A percentile compares a stretch with the other conserved stretches of the same genome.
Evolutionary conservation across 768 basidiomycete species (phyloP).

Genomic region (Trametes punicea): DNA sequence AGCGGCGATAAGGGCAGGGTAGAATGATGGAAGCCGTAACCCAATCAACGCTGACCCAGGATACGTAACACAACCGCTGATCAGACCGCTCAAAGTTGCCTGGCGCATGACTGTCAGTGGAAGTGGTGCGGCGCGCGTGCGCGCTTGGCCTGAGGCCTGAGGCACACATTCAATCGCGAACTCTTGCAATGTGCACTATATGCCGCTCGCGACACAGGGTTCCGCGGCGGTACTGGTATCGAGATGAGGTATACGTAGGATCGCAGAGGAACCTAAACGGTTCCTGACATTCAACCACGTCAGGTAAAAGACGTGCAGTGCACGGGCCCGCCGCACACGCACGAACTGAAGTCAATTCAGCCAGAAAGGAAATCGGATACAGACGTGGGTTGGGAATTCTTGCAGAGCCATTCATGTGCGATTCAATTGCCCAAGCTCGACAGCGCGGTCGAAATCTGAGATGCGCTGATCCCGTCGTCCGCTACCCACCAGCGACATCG

Average conservation of each 20-base stretch:
- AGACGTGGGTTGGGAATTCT: no score
- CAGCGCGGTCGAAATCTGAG: not conserved
- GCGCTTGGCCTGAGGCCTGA: not conserved
- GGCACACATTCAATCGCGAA: not conserved
- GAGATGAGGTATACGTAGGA: no score
- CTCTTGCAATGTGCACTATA: not conserved
- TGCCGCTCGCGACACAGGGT: not conserved
- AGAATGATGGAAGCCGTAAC: not conserved
- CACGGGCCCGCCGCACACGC: no score
- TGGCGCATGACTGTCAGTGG: constrained; percentile 7
- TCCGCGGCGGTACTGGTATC: not conserved
- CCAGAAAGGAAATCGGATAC: no score
- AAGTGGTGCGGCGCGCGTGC: not conserved
- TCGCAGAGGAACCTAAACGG: no score
- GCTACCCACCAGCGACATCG: constrained; percentile 4
- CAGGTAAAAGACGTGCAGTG: no score
- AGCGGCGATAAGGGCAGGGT: not conserved
- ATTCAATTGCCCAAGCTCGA: not conserved
- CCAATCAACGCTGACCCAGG: not conserved
- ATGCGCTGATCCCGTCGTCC: not conserved
- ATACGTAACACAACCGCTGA: not conserved
- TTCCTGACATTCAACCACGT: no score
- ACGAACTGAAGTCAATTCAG: no score
- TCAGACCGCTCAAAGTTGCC: not conserved
- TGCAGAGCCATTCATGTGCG: no score